A percentile compares a stretch with the other conserved stretches of the same genome.
These are phyloP conservation scores for Spergularia bocconei DNA, from an alignment of 148 eudicot species.

Conservation along the genomic window DNA sequence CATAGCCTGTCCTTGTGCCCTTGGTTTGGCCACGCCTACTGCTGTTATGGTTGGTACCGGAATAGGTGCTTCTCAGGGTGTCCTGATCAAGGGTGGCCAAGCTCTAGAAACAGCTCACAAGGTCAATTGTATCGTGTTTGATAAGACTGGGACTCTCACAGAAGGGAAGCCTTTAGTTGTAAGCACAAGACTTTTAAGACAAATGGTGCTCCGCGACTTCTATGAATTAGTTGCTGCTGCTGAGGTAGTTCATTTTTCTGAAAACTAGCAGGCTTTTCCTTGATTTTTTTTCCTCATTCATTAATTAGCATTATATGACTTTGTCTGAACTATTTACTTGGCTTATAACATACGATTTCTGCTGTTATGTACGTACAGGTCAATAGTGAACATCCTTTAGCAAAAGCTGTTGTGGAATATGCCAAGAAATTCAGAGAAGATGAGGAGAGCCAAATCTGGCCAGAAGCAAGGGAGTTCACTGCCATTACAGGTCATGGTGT, in stretches of 20 bases:
- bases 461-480: conserved; percentile 63
- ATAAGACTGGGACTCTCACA: conserved; percentile 97
- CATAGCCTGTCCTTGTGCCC: conserved; percentile 97
- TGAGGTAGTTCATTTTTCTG: conserved; percentile 53
- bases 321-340: background rate
- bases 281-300: background rate
- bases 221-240: conserved; percentile 79
- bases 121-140: conserved; percentile 95
- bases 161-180: conserved; percentile 86
- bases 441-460: conserved; percentile 48
- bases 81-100: conserved; percentile 94
- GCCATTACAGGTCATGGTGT: conserved; percentile 85
- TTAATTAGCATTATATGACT: background rate
- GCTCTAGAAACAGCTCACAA: conserved; percentile 92
- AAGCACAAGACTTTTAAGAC: conserved; percentile 56
- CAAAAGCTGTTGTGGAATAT: conserved; percentile 81
- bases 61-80: conserved; percentile 96
- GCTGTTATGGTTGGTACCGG: conserved; percentile 99
- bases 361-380: conserved; percentile 42
- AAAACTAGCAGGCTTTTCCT: background rate
- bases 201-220: conserved; percentile 67
- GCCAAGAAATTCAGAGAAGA: conserved; percentile 71
- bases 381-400: conserved; percentile 95
- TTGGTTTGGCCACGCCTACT: conserved; percentile 99
- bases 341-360: background rate